Conservation (phyloP, 2,329 filamentous ascomycete species). For the Nemania abortiva region DNA sequence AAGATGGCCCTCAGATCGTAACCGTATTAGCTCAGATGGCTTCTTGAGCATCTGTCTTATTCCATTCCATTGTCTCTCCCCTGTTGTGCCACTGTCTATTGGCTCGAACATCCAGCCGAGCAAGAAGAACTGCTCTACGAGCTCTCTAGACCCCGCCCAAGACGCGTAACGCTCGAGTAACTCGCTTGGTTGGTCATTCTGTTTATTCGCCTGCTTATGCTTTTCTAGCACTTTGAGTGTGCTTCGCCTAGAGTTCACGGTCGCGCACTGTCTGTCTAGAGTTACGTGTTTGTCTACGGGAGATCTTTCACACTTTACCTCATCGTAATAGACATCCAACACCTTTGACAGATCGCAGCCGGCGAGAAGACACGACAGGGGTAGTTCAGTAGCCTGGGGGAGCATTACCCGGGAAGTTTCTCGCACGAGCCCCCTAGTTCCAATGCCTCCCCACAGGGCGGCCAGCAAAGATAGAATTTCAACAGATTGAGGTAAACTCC, state of each 20-base stretch:
- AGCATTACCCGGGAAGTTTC: background rate
- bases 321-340: background rate
- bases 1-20: background rate
- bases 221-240: background rate
- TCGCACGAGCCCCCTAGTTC: background rate
- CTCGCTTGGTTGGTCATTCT: background rate
- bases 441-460: background rate
- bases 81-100: background rate
- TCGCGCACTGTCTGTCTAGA: background rate
- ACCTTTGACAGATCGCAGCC: background rate
- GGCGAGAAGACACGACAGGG: background rate
- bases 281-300: background rate
- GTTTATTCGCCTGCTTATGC: background rate
- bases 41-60: background rate
- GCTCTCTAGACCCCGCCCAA: background rate
- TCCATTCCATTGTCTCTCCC: background rate
- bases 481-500: background rate
- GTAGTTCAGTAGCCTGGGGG: background rate
- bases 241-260: background rate
- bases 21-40: background rate
- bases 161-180: background rate
- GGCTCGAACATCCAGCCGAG: background rate
- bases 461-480: background rate
- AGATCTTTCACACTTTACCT: background rate
- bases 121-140: background rate